Base-by-base conservation (phyloP, 1,284 basidiomycete genomes). In the Anthracocystis panici-leucophaei region DNA sequence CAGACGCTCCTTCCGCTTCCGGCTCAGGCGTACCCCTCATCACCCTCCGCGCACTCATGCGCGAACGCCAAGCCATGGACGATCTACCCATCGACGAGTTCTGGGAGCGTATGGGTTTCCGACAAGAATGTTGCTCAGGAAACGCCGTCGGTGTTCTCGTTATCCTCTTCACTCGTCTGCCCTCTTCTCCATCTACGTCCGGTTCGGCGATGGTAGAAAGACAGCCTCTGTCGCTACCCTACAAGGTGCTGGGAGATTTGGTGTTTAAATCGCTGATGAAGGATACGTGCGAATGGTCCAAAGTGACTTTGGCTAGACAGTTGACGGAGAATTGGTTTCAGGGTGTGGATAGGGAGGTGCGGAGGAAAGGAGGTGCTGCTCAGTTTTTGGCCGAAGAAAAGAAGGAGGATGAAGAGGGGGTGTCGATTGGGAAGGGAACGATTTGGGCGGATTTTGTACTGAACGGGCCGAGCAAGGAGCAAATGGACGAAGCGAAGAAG, bases 71-170 rank as follows among this genome's bases (percentile, higher is more conserved):
- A n/a, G 65, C 69, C 1, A 67, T 85, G 53, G 81, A 84, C 63
- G 64, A 73, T 11, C 54, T 82, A 3, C 57, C 72, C 20, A 57
- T 79, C 31, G 79, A 81, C 53, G 80, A 80, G 21, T 85, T 82
- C 60, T 85, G 83, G 82, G 78, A 82, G 52, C 71, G 82, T 1
- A 81, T 85, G 81, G 83, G 65, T 9, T 85, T 80, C 54, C 70
- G 83, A 2, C 83, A 85, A 53, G 83, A 85, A 49, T 85, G 83
- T 52, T 81, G 77, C 50, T 73, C 81, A 2, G 83, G 83, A 5
- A 83, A 82, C 51, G 80, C 80, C 4, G 81, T 84, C 5, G 83
- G 83, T 5, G 80, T 82, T 4, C 79, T 84, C 48, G 77, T 83
- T 5, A 58, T 78, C 21, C 57, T 78, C 6, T 79, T 79, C 31